Evolutionary conservation across 2,329 filamentous ascomycete genomes (phyloP), one percentile per base, ranked within the genome.

Genomic region (Grosmannia penicillata): DNA sequence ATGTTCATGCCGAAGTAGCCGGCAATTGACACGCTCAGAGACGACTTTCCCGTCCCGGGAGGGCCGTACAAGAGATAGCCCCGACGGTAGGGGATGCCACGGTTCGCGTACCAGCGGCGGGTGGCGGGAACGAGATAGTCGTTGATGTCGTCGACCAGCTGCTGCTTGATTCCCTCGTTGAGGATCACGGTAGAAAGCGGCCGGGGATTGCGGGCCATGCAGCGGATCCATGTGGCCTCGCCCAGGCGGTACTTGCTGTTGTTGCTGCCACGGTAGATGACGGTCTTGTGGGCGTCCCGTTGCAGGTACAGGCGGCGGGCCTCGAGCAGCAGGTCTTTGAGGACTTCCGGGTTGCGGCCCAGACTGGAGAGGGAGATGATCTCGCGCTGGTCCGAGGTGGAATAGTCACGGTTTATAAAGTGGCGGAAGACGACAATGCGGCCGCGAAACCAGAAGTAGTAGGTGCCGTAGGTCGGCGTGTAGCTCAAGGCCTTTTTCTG

Each of bases 11-110:
- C 71, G 52, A 84, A 78, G 50, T 73, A 69, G 6, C 80, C 80
- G 0, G 80, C 78, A 36, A 82, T 64, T 0, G 80, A 79, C 30
- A 84, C 67, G 45, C 72, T 78, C 1, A 85, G 64, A 33, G 75
- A 81, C 32, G 75, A 81, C 56, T 89, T 91, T 13, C 83, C 82
- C 0, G 82, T 87, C 1, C 83, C 82, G 0, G 82, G 82, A 0
- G 83, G 82, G 0, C 85, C 85, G 46, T 87, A 66, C 14, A 93
- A 73, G 0, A 93, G 69, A 50, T 91, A 93, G 0, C 85, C 86
- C 5, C 85, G 70, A 13, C 85, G 72, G 53, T 93, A 93, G 0
- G 86, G 85, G 23, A 93, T 89, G 1, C 85, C 85, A 7, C 84
- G 70, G 47, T 83, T 80, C 0, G 78, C 68, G 53, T 94, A 93